Evolutionary conservation across 352 stramenopile genomes (phyloP).

Genomic region (Globisporangium recalcitrans): DNA sequence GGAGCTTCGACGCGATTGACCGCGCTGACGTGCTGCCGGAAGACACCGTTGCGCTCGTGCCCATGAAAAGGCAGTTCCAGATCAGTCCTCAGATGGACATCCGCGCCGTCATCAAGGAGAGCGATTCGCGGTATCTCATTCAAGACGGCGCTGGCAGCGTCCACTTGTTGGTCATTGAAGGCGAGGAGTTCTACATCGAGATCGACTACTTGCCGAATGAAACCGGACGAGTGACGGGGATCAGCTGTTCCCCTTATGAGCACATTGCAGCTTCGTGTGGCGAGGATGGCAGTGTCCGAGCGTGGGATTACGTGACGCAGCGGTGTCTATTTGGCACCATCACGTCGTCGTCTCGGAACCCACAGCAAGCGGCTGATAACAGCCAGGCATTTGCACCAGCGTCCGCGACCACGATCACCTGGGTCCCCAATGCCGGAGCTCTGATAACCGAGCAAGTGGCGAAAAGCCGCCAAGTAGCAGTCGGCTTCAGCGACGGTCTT

Average conservation of each 20-base stretch:
- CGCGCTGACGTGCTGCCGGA: slow-evolving; percentile 80
- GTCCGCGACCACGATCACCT: slow-evolving; percentile 58
- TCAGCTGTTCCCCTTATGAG: slow-evolving; percentile 83
- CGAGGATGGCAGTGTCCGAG: slow-evolving; percentile 78
- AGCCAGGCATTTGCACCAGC: slow-evolving; percentile 24
- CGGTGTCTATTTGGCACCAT: slow-evolving; percentile 11
- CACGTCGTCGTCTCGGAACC: slow-evolving; percentile 9
- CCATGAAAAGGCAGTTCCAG: slow-evolving; percentile 53
- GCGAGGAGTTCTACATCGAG: slow-evolving; percentile 35
- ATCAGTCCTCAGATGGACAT: slow-evolving; percentile 63
- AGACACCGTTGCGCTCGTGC: slow-evolving; percentile 67
- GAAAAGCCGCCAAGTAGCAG: slow-evolving; percentile 67
- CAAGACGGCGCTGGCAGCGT: slow-evolving; percentile 53
- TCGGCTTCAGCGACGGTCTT: slow-evolving; percentile 89
- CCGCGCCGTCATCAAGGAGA: slow-evolving; percentile 51
- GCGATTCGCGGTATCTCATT: slow-evolving; percentile 41
- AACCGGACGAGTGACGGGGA: slow-evolving; percentile 58
- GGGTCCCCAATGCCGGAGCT: slow-evolving; percentile 51
- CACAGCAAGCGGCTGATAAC: slow-evolving; percentile 10
- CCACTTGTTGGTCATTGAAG: slow-evolving; percentile 39
- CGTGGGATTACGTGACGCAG: slow-evolving; percentile 81
- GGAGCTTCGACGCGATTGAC: slow-evolving; percentile 84
- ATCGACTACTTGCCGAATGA: slow-evolving; percentile 59
- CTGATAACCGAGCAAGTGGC: slow-evolving; percentile 39
- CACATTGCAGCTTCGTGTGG: slow-evolving; percentile 82